Evolutionary conservation across 1,284 basidiomycete genomes (phyloP).

Genomic region (Sanguinoderma infundibulare): DNA sequence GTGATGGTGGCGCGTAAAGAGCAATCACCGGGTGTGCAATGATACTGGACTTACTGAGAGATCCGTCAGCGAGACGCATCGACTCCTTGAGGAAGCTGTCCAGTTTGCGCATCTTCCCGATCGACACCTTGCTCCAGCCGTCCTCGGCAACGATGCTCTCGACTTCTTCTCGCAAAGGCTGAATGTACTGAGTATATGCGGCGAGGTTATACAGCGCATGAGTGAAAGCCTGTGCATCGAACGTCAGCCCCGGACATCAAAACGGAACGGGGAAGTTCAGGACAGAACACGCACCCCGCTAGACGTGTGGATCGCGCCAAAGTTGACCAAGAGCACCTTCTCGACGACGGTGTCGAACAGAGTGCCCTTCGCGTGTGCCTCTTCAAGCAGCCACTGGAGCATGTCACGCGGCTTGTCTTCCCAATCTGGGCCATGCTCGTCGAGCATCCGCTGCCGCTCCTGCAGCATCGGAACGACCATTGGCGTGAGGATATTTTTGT

Average conservation of each 20-base stretch:
- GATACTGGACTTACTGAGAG: conserved; percentile 13
- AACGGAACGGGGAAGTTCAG: too few relatives aligned
- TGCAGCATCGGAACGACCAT: conserved; percentile 40
- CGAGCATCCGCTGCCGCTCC: conserved; percentile 42
- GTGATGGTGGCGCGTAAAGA: neutral
- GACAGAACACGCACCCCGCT: conserved; percentile 20
- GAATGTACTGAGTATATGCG: conserved; percentile 25
- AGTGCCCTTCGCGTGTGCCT: conserved; percentile 21
- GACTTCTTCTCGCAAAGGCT: conserved; percentile 30
- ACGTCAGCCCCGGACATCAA: too few relatives aligned
- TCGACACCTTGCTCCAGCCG: conserved; percentile 28
- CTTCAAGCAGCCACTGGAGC: conserved; percentile 31
- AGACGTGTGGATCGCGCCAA: conserved; percentile 30
- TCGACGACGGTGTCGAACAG: conserved; percentile 22
- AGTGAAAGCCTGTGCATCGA: conserved; percentile 28
- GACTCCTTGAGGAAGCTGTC: conserved; percentile 35
- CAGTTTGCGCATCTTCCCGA: conserved; percentile 30
- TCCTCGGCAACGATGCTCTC: conserved; percentile 21
- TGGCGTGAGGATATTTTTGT: conserved; percentile 16
- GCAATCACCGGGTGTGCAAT: neutral
- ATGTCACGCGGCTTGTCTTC: conserved; percentile 40
- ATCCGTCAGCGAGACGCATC: conserved; percentile 22
- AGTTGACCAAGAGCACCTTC: conserved; percentile 28
- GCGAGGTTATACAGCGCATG: conserved; percentile 32
- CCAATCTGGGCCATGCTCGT: conserved; percentile 42